Evolutionary conservation across 805 yeast genomes (phyloP), one percentile per base, ranked within the genome.

Genomic region (Lipomyces lipofer): DNA sequence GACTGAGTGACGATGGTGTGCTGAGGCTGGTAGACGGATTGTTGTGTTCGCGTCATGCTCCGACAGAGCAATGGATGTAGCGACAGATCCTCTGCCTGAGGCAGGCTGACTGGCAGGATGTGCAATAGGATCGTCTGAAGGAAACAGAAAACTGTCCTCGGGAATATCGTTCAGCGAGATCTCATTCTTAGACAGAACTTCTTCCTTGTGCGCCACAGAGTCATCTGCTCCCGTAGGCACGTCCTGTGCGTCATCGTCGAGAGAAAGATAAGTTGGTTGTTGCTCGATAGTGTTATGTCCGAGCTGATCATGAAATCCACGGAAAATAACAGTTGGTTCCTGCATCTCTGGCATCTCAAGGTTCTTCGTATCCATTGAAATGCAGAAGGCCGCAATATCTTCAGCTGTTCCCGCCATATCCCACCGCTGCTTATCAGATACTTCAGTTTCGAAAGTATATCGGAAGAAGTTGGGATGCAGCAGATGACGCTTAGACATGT

Each of bases 391-490:
- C 5, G 76, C 71, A 25, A 75, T 68, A 24, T 69, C 76, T 5
- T 67, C 63, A 0, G 74, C 67, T 9, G 73, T 60, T 0, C 73
- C 76, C 33, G 69, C 62, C 5, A 64, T 52, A 12, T 61, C 56
- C 66, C 69, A 69, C 27, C 70, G 43, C 47, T 62, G 52, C n/a
- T 63, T 51, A 40, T 67, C 66, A 45, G 63, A 32, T 29, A 75
- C 66, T 53, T 76, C 78, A 22, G 69, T 65, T 22, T 68, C 71
- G 5, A 69, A 58, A 1, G 72, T 67, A 13, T 68, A 66, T 9
- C 75, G 54, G 35, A 81, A 68, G 12, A 74, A 56, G 43, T 77
- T 73, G 0, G 84, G 83, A 61, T 84, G 86, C 6, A 80, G 54
- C 39, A 72, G 61, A 63, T 77, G 75, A 8, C 71, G 64, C 19